These are phyloP conservation scores for Pseudogymnoascus sp. DNA, from an alignment of 2,329 filamentous ascomycete genomes.

Conservation along the genomic window DNA sequence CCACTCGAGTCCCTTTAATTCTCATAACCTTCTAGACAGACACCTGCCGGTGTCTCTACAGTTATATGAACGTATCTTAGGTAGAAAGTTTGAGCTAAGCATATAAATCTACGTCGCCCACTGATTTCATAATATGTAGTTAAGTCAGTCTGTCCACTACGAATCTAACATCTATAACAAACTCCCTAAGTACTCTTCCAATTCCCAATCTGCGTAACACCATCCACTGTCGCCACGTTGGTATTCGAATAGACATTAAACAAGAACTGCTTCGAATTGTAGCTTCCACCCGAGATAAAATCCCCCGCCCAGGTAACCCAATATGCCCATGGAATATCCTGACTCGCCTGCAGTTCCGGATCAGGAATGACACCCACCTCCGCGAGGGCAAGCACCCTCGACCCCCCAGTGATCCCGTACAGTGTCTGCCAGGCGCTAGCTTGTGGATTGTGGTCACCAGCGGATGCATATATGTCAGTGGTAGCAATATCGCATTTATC, in stretches of 20 bases:
- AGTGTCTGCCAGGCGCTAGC: conserved; percentile 38
- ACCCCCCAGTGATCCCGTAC: conserved; percentile 36
- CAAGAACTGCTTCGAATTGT: conserved; percentile 36
- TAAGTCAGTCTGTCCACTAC: no score
- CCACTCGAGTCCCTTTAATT: no score
- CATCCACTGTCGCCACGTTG: conserved; percentile 22
- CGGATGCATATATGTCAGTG: conserved; percentile 38
- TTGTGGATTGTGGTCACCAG: conserved; percentile 30
- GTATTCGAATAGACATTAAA: conserved; percentile 28
- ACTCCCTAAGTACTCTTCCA: conserved; percentile 17
- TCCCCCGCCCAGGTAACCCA: conserved; percentile 40
- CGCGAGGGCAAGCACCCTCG: conserved; percentile 40
- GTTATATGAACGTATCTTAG: no score
- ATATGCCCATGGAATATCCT: conserved; percentile 36
- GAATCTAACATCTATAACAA: no score
- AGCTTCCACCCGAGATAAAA: conserved; percentile 36
- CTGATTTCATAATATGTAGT: no score
- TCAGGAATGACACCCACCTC: conserved; percentile 42
- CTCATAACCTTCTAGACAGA: no score
- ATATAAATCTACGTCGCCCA: no score
- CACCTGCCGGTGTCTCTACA: no score
- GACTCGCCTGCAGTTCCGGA: conserved; percentile 34
- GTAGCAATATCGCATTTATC: conserved; percentile 39
- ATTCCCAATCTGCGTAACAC: conserved; percentile 17
- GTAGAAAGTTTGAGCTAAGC: no score